Conservation (phyloP, 2,329 filamentous ascomycete species). For the Grosmannia clavigera region DNA sequence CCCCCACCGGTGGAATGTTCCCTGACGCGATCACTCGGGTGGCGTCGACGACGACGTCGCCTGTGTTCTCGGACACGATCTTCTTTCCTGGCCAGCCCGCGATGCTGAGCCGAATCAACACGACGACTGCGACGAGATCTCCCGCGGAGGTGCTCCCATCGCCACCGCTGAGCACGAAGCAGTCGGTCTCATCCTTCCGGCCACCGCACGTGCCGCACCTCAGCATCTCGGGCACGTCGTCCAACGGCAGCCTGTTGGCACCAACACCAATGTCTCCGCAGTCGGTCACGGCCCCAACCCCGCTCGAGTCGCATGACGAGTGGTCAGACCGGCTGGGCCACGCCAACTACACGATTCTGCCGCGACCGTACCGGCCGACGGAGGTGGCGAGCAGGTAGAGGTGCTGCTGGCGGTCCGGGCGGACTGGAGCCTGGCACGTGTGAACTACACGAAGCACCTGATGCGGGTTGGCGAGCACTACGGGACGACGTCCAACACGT, state of each 20-base stretch:
- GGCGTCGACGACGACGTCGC: background rate
- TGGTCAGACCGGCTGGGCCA: conserved; percentile 83
- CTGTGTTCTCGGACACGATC: background rate
- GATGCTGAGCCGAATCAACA: conserved; percentile 19
- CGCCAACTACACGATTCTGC: conserved; percentile 82
- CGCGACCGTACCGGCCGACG: conserved; percentile 65
- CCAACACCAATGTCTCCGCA: conserved; percentile 18
- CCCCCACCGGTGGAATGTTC: background rate
- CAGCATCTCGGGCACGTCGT: conserved; percentile 44
- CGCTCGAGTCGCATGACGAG: conserved; percentile 57
- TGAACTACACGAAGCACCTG: conserved; percentile 81
- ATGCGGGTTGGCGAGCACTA: conserved; percentile 85
- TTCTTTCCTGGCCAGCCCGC: background rate
- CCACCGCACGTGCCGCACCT: conserved; percentile 50
- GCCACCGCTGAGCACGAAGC: conserved; percentile 64
- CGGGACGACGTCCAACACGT: conserved; percentile 78
- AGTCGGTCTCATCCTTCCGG: conserved; percentile 64
- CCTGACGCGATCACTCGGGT: background rate
- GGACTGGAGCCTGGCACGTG: conserved; percentile 73
- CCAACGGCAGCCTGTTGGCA: conserved; percentile 8
- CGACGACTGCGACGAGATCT: background rate
- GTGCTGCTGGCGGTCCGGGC: conserved; percentile 50
- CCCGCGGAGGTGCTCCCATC: conserved; percentile 32
- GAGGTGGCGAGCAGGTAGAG: conserved; percentile 40
- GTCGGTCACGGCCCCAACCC: conserved; percentile 11